Evolutionary conservation across 768 basidiomycete genomes (phyloP), one percentile per base, ranked within the genome.

Genomic region (Pisolithus marmoratus): DNA sequence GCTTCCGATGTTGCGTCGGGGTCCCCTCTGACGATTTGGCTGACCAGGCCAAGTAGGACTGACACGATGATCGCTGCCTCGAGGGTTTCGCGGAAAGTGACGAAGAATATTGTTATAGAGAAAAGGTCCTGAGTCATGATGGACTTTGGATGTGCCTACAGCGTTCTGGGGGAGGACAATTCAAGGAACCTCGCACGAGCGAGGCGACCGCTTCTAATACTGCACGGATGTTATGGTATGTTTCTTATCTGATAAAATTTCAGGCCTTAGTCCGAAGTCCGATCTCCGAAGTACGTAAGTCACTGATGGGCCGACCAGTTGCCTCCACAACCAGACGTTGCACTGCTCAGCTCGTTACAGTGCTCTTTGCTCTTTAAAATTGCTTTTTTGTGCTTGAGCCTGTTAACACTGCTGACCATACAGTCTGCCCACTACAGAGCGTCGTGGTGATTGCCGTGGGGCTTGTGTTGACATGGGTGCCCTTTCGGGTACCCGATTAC

Each of bases 101-200:
- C 93, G 79, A 97, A 93, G 76, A 94, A 96, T 59, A 97, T 92
- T 62, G 92, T 84, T 51, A 94, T 79, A 52, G 88, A 90, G 72
- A 96, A 96, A 50, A 94, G 72, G 63, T 83, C 79, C 55, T 78
- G 78, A 12, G 48, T 73, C 90, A 92, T 91, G 51, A 53, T 45
- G 41, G 26, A 29, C 48, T 11, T 46, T 23, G 29, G 31, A 22
- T 20, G 7, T 20, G 26, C 29, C 29, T 34, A 34, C 12, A 4
- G 34, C 1, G 34, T 14, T 14, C 5, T 2, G 34, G 34, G 31
- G 34, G 34, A 5, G 14, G 29, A 11, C 2, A 29, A 29, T 11
- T 9, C 3, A 5, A 14, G 34, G 34, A 34, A 14, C 34, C 34
- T 34, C 12, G 12, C 15, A 34, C 15, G 34, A 34, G 14, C 4